Conservation (phyloP, 2,329 filamentous ascomycete species). For the Cytospora piceicola region DNA sequence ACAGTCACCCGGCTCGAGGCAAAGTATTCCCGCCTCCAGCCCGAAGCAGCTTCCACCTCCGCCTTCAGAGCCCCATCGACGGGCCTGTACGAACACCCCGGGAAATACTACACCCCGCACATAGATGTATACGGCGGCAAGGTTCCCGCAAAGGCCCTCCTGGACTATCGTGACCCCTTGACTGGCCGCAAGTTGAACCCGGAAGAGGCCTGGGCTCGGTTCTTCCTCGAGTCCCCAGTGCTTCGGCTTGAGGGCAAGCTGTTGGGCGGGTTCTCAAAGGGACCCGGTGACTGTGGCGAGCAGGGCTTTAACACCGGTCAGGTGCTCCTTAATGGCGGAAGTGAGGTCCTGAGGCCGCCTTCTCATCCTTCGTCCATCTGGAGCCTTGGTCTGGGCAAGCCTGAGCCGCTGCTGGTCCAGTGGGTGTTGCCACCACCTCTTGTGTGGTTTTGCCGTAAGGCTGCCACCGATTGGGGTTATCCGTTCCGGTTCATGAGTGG, state of each 20-base stretch:
- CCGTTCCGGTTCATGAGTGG: constrained; percentile 23
- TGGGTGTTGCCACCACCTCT: constrained; percentile 14
- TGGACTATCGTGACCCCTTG: neutral
- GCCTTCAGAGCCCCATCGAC: constrained; percentile 4
- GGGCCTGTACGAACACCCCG: neutral
- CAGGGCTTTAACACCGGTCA: constrained; percentile 12
- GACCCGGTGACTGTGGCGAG: constrained; percentile 10
- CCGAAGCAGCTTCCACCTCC: constrained; percentile 11
- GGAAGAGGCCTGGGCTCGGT: constrained; percentile 19
- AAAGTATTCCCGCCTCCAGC: constrained; percentile 19
- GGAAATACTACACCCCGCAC: constrained; percentile 13
- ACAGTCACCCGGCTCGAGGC: constrained; percentile 16
- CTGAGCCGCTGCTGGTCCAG: constrained; percentile 14
- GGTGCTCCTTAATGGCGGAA: constrained; percentile 13
- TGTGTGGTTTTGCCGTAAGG: constrained; percentile 13
- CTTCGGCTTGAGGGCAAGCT: constrained; percentile 21
- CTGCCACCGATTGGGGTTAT: constrained; percentile 21
- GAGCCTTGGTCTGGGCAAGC: constrained; percentile 1
- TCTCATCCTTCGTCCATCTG: constrained; percentile 12
- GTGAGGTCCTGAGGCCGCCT: constrained; percentile 15
- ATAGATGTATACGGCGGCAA: constrained; percentile 16
- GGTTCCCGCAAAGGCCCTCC: constrained; percentile 9
- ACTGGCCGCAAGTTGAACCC: constrained; percentile 11
- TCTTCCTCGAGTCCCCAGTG: constrained; percentile 22
- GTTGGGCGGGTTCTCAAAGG: constrained; percentile 3